phyloP scores from a whole-genome alignment of 2,329 filamentous ascomycete species.

The Shiraia bambusicola region DNA sequence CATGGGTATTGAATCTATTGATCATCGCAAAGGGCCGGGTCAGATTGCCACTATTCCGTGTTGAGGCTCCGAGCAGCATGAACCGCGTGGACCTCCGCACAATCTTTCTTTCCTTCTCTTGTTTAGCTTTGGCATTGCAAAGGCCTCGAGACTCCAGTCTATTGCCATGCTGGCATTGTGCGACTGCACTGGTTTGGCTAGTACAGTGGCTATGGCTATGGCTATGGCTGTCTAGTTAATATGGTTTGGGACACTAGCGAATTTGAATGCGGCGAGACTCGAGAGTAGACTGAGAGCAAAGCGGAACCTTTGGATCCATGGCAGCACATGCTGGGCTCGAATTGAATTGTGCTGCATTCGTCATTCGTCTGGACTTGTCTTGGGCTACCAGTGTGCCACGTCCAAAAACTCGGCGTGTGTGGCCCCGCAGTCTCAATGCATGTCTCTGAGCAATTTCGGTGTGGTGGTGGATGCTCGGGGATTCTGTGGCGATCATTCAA shows the following conservation, averaged over 20 bases:
- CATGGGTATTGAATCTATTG: slow-evolving; percentile 18
- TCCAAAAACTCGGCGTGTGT: slow-evolving; percentile 25
- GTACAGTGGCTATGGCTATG: slow-evolving; percentile 1
- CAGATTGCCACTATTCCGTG: slow-evolving; percentile 34
- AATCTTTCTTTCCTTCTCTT: not conserved
- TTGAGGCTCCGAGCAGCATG: slow-evolving; percentile 22
- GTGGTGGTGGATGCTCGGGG: slow-evolving; percentile 28
- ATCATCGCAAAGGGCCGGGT: slow-evolving; percentile 27
- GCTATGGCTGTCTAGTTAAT: too few species aligned
- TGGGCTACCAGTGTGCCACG: slow-evolving; percentile 25
- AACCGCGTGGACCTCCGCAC: not conserved
- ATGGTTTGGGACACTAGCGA: slow-evolving; percentile 7
- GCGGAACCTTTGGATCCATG: not conserved
- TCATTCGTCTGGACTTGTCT: slow-evolving; percentile 1
- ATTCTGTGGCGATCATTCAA: slow-evolving; percentile 40
- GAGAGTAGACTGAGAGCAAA: slow-evolving; percentile 1
- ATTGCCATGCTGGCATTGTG: slow-evolving; percentile 8
- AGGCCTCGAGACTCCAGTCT: not conserved
- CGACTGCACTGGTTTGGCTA: slow-evolving; percentile 5
- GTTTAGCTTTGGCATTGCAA: slow-evolving; percentile 3
- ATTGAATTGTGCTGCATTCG: not conserved
- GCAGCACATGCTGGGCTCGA: slow-evolving; percentile 4
- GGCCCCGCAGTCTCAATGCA: slow-evolving; percentile 33
- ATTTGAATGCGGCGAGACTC: not conserved
- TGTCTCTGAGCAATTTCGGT: slow-evolving; percentile 30